Conservation (phyloP, 331 rosid species). For the Rosa hybrid region DNA sequence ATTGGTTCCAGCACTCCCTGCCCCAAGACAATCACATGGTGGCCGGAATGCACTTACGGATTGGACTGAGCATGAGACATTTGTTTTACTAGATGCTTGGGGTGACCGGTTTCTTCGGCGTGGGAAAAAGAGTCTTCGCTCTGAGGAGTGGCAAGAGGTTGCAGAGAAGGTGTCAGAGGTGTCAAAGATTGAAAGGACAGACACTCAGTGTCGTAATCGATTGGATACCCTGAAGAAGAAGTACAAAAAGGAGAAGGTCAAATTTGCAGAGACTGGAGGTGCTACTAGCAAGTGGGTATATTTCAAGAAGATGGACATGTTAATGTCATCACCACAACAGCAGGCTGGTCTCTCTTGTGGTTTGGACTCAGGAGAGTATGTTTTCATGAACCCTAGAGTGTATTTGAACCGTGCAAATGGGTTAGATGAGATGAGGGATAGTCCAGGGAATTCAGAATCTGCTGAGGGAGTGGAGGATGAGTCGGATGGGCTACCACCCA, state of each 20-base stretch:
- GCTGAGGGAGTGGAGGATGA: constrained; percentile 44
- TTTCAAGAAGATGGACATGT: constrained; percentile 61
- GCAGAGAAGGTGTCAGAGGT: constrained; percentile 71
- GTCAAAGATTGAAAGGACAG: constrained; percentile 65
- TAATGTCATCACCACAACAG: constrained; percentile 59
- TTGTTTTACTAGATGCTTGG: constrained; percentile 78
- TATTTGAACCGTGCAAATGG: constrained; percentile 62
- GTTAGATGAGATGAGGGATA: constrained; percentile 62
- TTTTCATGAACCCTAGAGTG: constrained; percentile 51
- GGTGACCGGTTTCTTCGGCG: constrained; percentile 73
- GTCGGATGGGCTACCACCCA: constrained; percentile 52
- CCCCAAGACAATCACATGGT: constrained; percentile 52
- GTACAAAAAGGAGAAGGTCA: constrained; percentile 73
- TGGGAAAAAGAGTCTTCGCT: constrained; percentile 79
- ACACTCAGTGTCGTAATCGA: constrained; percentile 77
- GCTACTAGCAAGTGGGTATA: constrained; percentile 61
- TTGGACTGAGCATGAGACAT: constrained; percentile 75
- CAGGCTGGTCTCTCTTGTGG: constrained; percentile 67
- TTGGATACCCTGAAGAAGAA: constrained; percentile 81
- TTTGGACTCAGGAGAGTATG: constrained; percentile 62
- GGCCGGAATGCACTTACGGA: constrained; percentile 69
- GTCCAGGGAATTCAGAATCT: constrained; percentile 65
- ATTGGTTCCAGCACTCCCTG: constrained; percentile 32
- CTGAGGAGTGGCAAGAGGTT: constrained; percentile 85
- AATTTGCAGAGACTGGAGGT: constrained; percentile 34